phyloP scores from a whole-genome alignment of 2,329 filamentous ascomycete genomes.

The Calycina marina region DNA sequence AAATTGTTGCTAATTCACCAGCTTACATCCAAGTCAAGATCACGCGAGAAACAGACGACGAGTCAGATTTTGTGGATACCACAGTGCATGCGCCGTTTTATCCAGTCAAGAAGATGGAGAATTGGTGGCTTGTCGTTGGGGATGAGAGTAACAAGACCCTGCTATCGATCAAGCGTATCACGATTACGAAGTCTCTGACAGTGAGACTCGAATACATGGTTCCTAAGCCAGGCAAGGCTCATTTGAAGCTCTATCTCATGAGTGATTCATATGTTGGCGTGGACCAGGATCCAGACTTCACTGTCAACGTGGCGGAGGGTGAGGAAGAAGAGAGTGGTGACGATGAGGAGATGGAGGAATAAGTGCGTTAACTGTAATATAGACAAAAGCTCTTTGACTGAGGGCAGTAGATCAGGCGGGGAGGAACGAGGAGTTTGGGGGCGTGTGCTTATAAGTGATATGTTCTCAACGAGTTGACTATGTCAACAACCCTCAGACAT shows the following conservation, averaged over 20 bases:
- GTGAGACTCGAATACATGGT: conserved; percentile 80
- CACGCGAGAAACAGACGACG: conserved; percentile 62
- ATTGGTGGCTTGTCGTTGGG: conserved; percentile 95
- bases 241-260: conserved; percentile 87
- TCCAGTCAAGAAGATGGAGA: conserved; percentile 82
- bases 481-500: too few relatives aligned
- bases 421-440: too few relatives aligned
- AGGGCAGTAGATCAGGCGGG: too few relatives aligned
- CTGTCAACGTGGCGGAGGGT: conserved; percentile 71
- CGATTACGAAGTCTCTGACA: conserved; percentile 64
- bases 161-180: conserved; percentile 87
- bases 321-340: conserved; percentile 67
- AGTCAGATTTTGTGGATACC: conserved; percentile 55
- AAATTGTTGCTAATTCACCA: conserved; percentile 66
- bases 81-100: conserved; percentile 94
- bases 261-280: conserved; percentile 95
- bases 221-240: conserved; percentile 67
- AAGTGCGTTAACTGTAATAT: too few relatives aligned
- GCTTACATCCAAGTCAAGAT: conserved; percentile 75
- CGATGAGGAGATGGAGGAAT: conserved; percentile 11
- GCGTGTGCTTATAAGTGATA: too few relatives aligned
- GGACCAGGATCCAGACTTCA: conserved; percentile 87
- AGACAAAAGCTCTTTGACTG: too few relatives aligned
- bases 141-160: conserved; percentile 81
- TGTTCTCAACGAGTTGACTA: too few relatives aligned